Evolutionary conservation across 495 filamentous ascomycete genomes (phyloP).

Genomic region (Penicillium diatomitis): DNA sequence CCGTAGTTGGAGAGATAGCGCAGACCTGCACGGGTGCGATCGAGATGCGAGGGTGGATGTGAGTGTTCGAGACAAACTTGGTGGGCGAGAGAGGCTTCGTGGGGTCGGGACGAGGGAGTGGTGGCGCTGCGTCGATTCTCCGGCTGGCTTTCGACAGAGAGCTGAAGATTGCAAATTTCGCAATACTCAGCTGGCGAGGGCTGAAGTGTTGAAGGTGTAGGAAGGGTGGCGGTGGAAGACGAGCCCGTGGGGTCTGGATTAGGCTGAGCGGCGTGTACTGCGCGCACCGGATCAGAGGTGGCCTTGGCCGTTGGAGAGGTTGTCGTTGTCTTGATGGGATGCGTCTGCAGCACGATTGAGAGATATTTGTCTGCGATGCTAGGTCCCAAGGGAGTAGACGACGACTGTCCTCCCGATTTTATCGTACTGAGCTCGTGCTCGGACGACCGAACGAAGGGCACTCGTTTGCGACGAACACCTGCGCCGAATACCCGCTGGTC

Average conservation of each 20-base stretch:
- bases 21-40: conserved; percentile 70
- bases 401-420: conserved; percentile 13
- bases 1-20: conserved; percentile 67
- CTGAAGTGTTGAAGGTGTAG: neutral
- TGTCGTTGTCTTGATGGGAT: conserved; percentile 18
- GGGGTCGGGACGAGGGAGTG: conserved; percentile 25
- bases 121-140: neutral
- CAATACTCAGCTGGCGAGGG: conserved; percentile 23
- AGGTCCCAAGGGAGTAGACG: conserved; percentile 17
- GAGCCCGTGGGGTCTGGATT: conserved; percentile 1
- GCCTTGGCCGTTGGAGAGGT: conserved; percentile 6
- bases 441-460: conserved; percentile 72
- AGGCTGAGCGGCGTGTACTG: conserved; percentile 13
- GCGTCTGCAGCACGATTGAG: conserved; percentile 50
- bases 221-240: neutral
- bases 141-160: conserved; percentile 14
- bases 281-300: conserved; percentile 2
- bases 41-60: conserved; percentile 73
- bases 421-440: conserved; percentile 37
- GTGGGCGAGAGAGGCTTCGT: conserved; percentile 70
- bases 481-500: conserved; percentile 71
- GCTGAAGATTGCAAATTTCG: conserved; percentile 50
- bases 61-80: conserved; percentile 74
- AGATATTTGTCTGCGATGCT: conserved; percentile 60
- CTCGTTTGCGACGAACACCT: conserved; percentile 63